A percentile compares a stretch with the other conserved stretches of the same genome.
phyloP scores from a whole-genome alignment of 2,329 filamentous ascomycete genomes.

The Didymella glomerata region DNA sequence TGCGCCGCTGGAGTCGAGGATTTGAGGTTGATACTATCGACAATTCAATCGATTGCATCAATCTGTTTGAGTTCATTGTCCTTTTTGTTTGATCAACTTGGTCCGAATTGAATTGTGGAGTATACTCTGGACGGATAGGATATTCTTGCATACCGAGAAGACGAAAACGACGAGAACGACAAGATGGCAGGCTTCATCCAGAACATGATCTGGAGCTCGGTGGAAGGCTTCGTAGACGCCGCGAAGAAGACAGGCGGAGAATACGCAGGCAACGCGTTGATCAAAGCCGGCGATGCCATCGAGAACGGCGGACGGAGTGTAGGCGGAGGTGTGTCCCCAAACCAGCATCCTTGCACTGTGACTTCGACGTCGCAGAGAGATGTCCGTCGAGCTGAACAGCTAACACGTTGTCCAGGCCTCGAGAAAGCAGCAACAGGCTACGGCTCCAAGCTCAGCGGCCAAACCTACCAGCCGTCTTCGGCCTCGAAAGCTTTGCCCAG shows the following conservation, averaged over 20 bases:
- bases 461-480: constrained; percentile 38
- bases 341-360: no score
- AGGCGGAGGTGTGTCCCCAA: constrained; percentile 44
- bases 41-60: no score
- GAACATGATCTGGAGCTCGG: constrained; percentile 51
- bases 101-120: no score
- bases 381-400: background rate
- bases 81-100: no score
- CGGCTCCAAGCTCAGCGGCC: constrained; percentile 41
- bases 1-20: background rate
- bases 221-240: constrained; percentile 50
- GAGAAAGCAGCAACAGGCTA: constrained; percentile 45
- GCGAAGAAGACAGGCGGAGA: constrained; percentile 49
- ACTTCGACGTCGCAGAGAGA: background rate
- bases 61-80: no score
- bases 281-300: constrained; percentile 50
- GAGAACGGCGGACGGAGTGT: constrained; percentile 45
- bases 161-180: background rate
- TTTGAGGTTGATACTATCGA: background rate
- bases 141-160: no score
- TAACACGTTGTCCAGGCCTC: constrained; percentile 30
- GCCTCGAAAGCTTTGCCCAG: constrained; percentile 42
- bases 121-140: no score
- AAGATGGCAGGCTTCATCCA: constrained; percentile 45
- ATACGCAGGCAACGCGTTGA: constrained; percentile 50